A percentile compares a stretch with the other conserved stretches of the same genome.
Conservation (phyloP, 2,329 filamentous ascomycete genomes). For the Trichoderma oligosporum region DNA sequence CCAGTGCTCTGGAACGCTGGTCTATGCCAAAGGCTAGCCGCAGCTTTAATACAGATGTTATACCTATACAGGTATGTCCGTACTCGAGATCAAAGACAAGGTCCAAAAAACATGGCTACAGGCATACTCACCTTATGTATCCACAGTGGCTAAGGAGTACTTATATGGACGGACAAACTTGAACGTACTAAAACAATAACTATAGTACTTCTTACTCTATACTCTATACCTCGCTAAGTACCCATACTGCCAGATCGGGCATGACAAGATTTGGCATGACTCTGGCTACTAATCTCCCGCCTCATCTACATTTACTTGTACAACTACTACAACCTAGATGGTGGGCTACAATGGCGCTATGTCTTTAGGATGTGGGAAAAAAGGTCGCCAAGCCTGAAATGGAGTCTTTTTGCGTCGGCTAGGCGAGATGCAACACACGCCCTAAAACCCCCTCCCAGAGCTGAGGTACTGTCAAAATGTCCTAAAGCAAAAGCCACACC, state of each 20-base stretch:
- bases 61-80: not conserved
- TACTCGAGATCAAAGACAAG: slow-evolving; percentile 3
- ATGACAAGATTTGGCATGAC: slow-evolving; percentile 7
- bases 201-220: too few species aligned
- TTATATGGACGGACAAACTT: not conserved
- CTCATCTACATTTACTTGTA: too few species aligned
- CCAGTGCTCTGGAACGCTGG: slow-evolving; percentile 11
- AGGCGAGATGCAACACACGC: slow-evolving; percentile 1
- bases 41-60: not conserved
- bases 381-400: slow-evolving; percentile 12
- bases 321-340: not conserved
- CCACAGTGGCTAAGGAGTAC: not conserved
- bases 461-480: not conserved
- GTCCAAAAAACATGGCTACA: not conserved
- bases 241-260: slow-evolving; percentile 8
- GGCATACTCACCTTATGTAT: not conserved
- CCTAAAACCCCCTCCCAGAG: not conserved
- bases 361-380: not conserved
- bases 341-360: not conserved
- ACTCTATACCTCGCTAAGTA: too few species aligned
- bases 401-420: slow-evolving; percentile 15
- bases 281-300: not conserved
- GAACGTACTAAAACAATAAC: not conserved
- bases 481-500: slow-evolving; percentile 1
- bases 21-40: not conserved